These are phyloP conservation scores for Pseudocercospora pini-densiflorae DNA, from an alignment of 2,329 filamentous ascomycete genomes.

Conservation along the genomic window DNA sequence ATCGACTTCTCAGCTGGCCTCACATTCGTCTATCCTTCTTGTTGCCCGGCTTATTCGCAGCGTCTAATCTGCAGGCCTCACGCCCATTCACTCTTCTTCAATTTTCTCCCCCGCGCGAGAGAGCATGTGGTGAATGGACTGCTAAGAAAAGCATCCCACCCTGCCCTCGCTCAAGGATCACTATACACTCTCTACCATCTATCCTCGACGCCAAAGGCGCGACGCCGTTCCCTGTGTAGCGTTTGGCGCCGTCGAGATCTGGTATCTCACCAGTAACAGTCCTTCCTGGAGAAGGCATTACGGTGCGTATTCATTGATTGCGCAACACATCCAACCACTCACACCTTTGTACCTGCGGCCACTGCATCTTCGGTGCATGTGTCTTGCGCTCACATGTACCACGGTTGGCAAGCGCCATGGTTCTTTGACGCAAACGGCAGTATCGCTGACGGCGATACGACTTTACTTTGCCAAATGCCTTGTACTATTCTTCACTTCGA, in stretches of 20 bases:
- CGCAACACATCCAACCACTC: constrained; percentile 25
- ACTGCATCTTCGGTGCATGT: constrained; percentile 23
- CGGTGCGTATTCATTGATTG: constrained; percentile 38
- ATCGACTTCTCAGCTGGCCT: constrained; percentile 23
- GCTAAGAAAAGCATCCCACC: constrained; percentile 36
- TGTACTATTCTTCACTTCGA: constrained; percentile 4
- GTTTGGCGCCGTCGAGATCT: constrained; percentile 39
- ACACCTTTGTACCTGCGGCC: constrained; percentile 17
- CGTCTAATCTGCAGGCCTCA: constrained; percentile 22
- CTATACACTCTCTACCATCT: constrained; percentile 27
- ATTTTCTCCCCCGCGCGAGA: constrained; percentile 23
- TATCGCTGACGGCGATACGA: constrained; percentile 12
- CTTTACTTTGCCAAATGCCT: constrained; percentile 7
- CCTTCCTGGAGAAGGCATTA: constrained; percentile 40
- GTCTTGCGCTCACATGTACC: constrained; percentile 23
- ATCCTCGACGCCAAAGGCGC: constrained; percentile 28
- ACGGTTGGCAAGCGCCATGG: constrained; percentile 35
- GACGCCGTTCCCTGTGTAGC: constrained; percentile 33
- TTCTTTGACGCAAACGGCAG: constrained; percentile 16
- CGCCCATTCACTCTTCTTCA: constrained; percentile 24
- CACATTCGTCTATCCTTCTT: constrained; percentile 18
- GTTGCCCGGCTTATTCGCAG: constrained; percentile 17
- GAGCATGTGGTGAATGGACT: constrained; percentile 36
- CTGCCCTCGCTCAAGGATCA: constrained; percentile 22
- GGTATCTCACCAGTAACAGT: constrained; percentile 39